Evolutionary conservation across 2,329 filamentous ascomycete genomes (phyloP), one percentile per base, ranked within the genome.

Genomic region (Amauroascus verrucosus): DNA sequence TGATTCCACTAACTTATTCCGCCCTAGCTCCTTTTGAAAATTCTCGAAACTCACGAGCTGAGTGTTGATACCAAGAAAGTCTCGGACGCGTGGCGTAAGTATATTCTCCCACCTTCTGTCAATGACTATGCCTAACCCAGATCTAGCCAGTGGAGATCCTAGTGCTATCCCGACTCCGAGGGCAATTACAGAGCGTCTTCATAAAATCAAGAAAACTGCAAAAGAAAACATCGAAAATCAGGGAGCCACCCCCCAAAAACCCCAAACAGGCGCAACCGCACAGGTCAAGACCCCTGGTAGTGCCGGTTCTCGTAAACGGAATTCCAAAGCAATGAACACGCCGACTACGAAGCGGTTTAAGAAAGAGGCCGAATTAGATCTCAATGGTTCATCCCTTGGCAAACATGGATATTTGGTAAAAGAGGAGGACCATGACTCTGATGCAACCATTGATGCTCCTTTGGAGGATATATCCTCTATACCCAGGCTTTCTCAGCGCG

Each of bases 11-110:
- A 41, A 41, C 35, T 11, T 37, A 52, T 46, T 41, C 13, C 1
- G 13, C 33, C n/a, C 16, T 44, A 72, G 70, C 64, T 73, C 6
- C 61, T 73, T 0, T 54, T 71, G 1, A 72, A 70, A 30, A 69
- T 72, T 26, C 57, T 73, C 0, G 67, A 72, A 47, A 70, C 66
- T 9, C 68, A 70, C 22, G 59, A 69, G 0, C 28, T 73, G 2
- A 61, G 51, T 3, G 61, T 71, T 6, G 65, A 72, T 53, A 57
- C 60, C 11, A 64, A 62, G 18, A 63, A 61, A 6, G 63, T 72
- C 4, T 63, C 69, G 1, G 63, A 60, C 3, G 63, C 65, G 24
- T 73, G 70, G 70, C 67, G 69, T 71, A 65, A 59, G 68, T 63
- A 3, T 33, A 35, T 24, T 9, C 28, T n/a, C 18, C 6, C 30